These are phyloP conservation scores for Rutidosis leptorrhynchoides DNA, from an alignment of 129 eudicot species.

Conservation along the genomic window DNA sequence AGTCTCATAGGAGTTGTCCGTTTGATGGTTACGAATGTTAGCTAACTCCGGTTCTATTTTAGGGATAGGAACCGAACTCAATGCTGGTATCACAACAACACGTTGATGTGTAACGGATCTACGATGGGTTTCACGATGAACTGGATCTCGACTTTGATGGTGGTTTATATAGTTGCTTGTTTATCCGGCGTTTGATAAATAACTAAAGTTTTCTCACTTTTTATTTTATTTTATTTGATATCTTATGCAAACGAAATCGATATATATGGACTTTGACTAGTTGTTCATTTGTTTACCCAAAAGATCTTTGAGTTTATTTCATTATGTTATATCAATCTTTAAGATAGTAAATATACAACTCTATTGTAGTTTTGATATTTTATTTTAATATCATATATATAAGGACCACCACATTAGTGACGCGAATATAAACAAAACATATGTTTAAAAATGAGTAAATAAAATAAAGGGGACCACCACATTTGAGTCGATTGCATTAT, in stretches of 20 bases:
- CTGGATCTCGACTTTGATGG: conserved; percentile 20
- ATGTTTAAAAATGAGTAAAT: too few species aligned
- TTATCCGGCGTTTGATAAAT: neutral
- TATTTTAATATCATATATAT: too few species aligned
- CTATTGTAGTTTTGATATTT: too few species aligned
- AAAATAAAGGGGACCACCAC: neutral
- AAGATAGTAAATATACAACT: too few species aligned
- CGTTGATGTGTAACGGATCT: conserved; percentile 47
- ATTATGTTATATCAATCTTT: neutral
- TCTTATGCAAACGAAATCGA: neutral
- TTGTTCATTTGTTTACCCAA: neutral
- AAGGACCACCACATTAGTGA: neutral
- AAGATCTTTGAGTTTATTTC: neutral
- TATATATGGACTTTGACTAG: neutral
- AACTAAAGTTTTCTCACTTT: neutral
- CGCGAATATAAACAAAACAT: neutral
- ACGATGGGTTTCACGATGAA: conserved; percentile 9
- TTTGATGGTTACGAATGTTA: neutral
- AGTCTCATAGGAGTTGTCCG: neutral
- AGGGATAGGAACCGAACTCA: conserved; percentile 51
- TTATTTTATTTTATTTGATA: neutral
- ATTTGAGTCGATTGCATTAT: too few species aligned
- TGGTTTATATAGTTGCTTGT: conserved; percentile 11
- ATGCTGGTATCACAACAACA: conserved; percentile 54
- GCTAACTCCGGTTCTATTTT: neutral